Evolutionary conservation across 2,329 filamentous ascomycete genomes (phyloP), one percentile per base, ranked within the genome.

Genomic region (Phaeosphaeriaceae sp.): DNA sequence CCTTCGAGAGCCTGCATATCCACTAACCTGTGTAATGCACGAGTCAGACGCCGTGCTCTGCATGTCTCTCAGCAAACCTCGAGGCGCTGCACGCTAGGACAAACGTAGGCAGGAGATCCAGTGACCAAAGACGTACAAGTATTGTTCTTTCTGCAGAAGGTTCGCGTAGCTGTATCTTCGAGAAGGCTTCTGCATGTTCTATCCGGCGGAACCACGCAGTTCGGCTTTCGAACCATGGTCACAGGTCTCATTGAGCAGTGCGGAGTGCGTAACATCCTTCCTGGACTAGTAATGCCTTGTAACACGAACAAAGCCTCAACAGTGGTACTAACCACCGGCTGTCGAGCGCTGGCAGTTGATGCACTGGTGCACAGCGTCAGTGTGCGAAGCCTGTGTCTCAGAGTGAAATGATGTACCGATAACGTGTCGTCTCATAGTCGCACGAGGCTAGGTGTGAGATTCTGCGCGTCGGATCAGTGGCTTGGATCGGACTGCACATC

Each of bases 241-340:
- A 33, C 19, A 33, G 13, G 25, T 55, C 57, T 51, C 54, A 52
- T 57, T 53, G 42, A 56, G 48, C 58, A 52, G 54, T 22, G 33
- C 27, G 55, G 46, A 56, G 57, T 56, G 57, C 48, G 51, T 55
- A 61, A 62, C 56, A 27, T 45, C 49, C 46, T 56, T 49, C 56
- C 61, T 51, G 53, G 53, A 56, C 48, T 57, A 62, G 62, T 61
- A 57, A 49, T 65, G 64, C 64, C 58, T 45, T 61, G 69, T 72
- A 62, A 51, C 54, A 74, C 71, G 50, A 57, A 44, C 45, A 61
- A 61, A 54, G 54, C 57, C 66, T 62, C 72, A 75, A 74, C 69
- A 73, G 68, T 74, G 62, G 59, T 65, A 74, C 69, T 56, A 62
- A 64, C 49, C 55, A 54, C 56, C 62, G 56, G 60, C 54, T 65